A percentile compares a stretch with the other conserved stretches of the same genome.
phyloP scores from a whole-genome alignment of 169 alveolate species.

The Cryptosporidium tyzzeri region DNA sequence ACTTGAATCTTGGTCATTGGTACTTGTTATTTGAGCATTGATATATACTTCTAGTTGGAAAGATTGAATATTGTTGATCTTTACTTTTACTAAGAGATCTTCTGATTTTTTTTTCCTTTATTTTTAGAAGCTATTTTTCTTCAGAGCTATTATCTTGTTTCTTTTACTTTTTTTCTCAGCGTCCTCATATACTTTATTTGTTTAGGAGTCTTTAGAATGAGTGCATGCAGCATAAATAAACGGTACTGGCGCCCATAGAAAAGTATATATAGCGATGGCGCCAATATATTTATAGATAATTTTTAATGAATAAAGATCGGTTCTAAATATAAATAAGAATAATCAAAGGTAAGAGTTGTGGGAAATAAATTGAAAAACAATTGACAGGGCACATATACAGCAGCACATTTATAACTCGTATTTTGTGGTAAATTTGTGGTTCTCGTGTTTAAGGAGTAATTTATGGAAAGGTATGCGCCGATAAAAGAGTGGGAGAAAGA shows the following conservation, averaged over 20 bases:
- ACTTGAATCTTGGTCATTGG: not conserved
- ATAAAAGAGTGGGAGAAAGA: slow-evolving; percentile 30
- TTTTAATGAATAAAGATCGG: not conserved
- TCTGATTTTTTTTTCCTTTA: not conserved
- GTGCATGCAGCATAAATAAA: not conserved
- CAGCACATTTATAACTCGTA: not conserved
- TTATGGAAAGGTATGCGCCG: slow-evolving; percentile 39
- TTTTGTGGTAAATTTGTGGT: not conserved
- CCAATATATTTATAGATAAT: not conserved
- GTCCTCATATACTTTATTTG: not conserved
- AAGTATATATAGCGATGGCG: not conserved
- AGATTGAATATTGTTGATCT: not conserved
- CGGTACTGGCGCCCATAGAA: not conserved
- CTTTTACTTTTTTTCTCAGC: not conserved
- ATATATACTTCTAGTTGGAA: not conserved
- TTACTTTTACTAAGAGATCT: not conserved
- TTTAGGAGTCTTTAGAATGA: not conserved
- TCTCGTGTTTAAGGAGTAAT: not conserved
- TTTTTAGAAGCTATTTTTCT: not conserved
- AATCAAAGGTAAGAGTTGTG: not conserved
- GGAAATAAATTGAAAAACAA: not conserved
- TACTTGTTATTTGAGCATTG: slow-evolving; percentile 7
- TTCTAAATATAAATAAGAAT: not conserved
- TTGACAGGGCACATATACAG: not conserved
- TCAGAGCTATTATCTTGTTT: not conserved